A percentile compares a stretch with the other conserved stretches of the same genome.
These are phyloP conservation scores for Hortiboletus flavorubellus DNA, from an alignment of 768 basidiomycete genomes.

Conservation along the genomic window DNA sequence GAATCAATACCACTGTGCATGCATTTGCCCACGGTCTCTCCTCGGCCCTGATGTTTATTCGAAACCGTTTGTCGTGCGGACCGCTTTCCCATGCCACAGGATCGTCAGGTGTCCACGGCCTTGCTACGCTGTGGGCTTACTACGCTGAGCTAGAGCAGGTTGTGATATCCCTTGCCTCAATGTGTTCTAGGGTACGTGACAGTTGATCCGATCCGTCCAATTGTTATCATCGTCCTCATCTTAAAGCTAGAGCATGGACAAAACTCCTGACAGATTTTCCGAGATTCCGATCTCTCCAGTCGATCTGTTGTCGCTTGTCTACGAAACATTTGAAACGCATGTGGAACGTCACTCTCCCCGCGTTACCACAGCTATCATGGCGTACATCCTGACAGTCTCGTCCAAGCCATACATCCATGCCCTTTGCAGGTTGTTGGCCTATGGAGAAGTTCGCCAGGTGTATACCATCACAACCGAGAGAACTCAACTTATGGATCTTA, in stretches of 20 bases:
- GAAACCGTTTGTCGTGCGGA: conserved; percentile 41
- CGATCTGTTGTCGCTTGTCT: conserved; percentile 58
- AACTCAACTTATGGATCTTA: conserved; percentile 14
- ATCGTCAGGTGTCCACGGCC: conserved; percentile 18
- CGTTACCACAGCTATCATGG: conserved; percentile 51
- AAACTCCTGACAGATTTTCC: conserved; percentile 39
- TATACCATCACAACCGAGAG: conserved; percentile 16
- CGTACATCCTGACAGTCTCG: conserved; percentile 62
- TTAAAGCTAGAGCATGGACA: conserved; percentile 26
- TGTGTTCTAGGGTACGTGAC: conserved; percentile 58
- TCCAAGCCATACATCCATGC: conserved; percentile 61
- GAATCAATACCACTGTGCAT: conserved; percentile 53
- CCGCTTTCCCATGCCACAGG: conserved; percentile 34
- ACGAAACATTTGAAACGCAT: conserved; percentile 51
- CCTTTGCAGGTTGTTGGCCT: conserved; percentile 61
- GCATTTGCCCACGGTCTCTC: conserved; percentile 67
- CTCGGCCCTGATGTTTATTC: conserved; percentile 48
- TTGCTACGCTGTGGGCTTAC: conserved; percentile 47
- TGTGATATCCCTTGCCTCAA: conserved; percentile 47
- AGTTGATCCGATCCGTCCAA: background rate
- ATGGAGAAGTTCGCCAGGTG: conserved; percentile 30
- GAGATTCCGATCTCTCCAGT: conserved; percentile 43
- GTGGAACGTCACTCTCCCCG: conserved; percentile 51
- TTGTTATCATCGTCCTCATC: conserved; percentile 1
- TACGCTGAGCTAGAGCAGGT: conserved; percentile 50